Base-by-base conservation (phyloP, 2,329 filamentous ascomycete genomes). In the Stemphylium vesicarium region DNA sequence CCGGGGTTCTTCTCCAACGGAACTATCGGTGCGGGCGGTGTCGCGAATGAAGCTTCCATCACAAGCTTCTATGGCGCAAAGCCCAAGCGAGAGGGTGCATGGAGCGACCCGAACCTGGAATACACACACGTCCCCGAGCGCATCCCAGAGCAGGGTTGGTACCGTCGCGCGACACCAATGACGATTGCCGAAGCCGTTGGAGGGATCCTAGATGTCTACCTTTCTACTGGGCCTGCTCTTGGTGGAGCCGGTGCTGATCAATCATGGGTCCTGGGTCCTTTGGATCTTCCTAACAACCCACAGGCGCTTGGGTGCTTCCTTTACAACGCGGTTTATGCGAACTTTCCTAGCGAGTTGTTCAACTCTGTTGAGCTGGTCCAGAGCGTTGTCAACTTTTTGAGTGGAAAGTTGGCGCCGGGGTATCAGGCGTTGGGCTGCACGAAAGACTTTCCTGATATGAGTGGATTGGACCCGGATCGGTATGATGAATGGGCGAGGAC, bases 1-100 rank as follows among this genome's bases (percentile, higher is more conserved):
- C 62, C 64, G 0, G 59, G 56, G 5, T 65, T 66, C 63, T 65
- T 66, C 44, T 54, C 45, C 20, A 66, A 66, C 47, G 64, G 64
- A 16, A 65, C 62, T 11, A 57, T 65, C 24, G 62, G 62, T 20
- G 62, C 60, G 16, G 62, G 62, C 29, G 63, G 63, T 22, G 26
- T 65, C 18, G 64, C 64, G 13, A 66, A 66, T 37, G 60, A 64
- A 40, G 64, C 58, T 16, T 64, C 60, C 26, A 59, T 66, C 40
- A 62, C 62, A n/a, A 63, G 63, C 29, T 64, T 66, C 57, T 62
- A 64, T 40, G 64, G 64, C 13, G 64, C 64, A 10, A 59, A 65
- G 38, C 56, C 56, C n/a, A 51, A 37, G 0, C 36, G 37, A 9
- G 16, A 40, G 2, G 45, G 42, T n/a, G 53, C 55, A 2, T 63